Base-by-base conservation (phyloP, 306 rosid genomes). In the Vigna reflexopilosa region DNA sequence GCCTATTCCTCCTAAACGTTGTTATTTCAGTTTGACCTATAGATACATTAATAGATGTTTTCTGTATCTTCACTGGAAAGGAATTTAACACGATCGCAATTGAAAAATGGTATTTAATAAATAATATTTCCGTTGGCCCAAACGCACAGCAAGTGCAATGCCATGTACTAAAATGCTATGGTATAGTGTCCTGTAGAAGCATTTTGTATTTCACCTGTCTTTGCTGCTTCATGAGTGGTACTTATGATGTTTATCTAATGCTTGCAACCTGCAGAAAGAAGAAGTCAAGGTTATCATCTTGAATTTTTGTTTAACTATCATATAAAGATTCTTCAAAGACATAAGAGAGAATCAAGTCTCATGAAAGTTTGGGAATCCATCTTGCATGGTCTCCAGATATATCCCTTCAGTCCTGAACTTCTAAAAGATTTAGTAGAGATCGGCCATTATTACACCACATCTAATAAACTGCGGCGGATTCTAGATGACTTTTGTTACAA, bases 401-500 rank as follows among this genome's bases (percentile, higher is more conserved):
- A 86, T 86, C 97, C 98, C 14, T 89, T 82, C 86, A 90, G 87
- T 75, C 89, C 92, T 4, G 97, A 92, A 82, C 95, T 95, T 77
- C 85, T 84, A 70, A 84, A 81, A 72, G 87, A 88, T 82, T 71
- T 89, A 49, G 81, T 92, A 77, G 89, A 90, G 86, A 85, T 89
- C 22, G 91, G 93, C 83, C 88, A 91, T 84, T 81, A 87, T 44
- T 77, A 92, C 78, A 88, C 93, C 15, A 93, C 93, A 16, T 82
- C 98, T 44, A 89, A 90, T 83, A 92, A 88, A 67, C 82, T 95
- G 82, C 93, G 98, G 76, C 59, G 88, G 90, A 75, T 85, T 78
- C 87, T 95, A 36, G 98, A 92, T 81, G 95, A 89, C 58, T 83
- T 48, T 57, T 85, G 88, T 83, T 83, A 89, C 84, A 94, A 90